These are phyloP conservation scores for Dorcoceras hygrometricum DNA, from an alignment of 257 asterid species.

Conservation along the genomic window DNA sequence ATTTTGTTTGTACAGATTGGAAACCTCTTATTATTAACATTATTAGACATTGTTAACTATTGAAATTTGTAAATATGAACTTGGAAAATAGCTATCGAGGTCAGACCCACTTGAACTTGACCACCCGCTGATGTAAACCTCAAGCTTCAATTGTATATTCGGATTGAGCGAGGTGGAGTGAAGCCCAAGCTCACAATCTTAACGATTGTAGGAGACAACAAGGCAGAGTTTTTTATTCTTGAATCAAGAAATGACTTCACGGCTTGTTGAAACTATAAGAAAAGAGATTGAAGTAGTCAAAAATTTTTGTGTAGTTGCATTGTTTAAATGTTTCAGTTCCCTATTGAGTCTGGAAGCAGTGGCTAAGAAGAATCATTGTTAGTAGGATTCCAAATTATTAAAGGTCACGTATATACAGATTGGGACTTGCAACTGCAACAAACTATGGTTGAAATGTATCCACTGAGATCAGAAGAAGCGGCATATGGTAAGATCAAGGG, in stretches of 20 bases:
- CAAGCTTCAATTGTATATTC: too few relatives aligned
- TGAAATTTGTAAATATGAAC: too few relatives aligned
- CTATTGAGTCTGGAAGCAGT: neutral
- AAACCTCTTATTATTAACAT: neutral
- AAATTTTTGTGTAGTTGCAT: neutral
- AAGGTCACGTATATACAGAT: constrained; percentile 39
- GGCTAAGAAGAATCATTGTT: neutral
- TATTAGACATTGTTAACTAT: too few relatives aligned
- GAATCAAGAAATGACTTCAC: constrained; percentile 1
- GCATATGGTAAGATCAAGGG: constrained; percentile 86
- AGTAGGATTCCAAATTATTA: neutral
- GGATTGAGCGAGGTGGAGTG: too few relatives aligned
- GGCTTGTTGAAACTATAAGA: neutral
- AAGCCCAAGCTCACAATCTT: too few relatives aligned
- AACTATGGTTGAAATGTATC: constrained; percentile 90
- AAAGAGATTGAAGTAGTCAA: neutral
- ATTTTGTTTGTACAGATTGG: constrained; percentile 8
- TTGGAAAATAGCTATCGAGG: too few relatives aligned
- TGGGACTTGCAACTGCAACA: constrained; percentile 94
- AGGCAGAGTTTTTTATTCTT: neutral
- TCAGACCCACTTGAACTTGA: too few relatives aligned
- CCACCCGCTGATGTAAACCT: too few relatives aligned
- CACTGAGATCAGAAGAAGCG: constrained; percentile 87
- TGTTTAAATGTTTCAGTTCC: neutral
- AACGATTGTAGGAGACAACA: constrained; percentile 3